Base-by-base conservation (phyloP, 1,284 basidiomycete genomes). In the Malassezia pachydermatis region DNA sequence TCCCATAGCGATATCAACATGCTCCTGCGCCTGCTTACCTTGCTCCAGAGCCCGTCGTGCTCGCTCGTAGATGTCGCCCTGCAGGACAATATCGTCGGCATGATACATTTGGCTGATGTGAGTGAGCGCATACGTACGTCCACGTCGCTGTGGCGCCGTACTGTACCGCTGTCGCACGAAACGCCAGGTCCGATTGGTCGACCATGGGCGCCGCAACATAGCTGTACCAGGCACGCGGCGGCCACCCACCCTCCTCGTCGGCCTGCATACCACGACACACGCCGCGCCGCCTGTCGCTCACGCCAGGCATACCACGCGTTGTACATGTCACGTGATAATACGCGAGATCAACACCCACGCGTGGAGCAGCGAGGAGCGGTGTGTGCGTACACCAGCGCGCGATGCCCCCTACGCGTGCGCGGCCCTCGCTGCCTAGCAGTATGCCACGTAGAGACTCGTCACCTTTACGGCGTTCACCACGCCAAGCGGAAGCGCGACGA, bases 181-280 rank as follows among this genome's bases (percentile, higher is more conserved):
- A 65, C 4, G 63, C 47, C 13, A 65, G 49, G 34, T 65, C 63
- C 14, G 63, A 65, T 51, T 65, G 63, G 7, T 57, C 55, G n/a
- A 65, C 61, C 63, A 63, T 63, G 6, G 62, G 62, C n/a, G 62
- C 62, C 3, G 59, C 51, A 19, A 49, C 58, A 48, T 63, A 58
- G 3, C 48, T 53, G 19, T 27, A 52, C 50, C 50, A 52, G 16
- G 50, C 34, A 23, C 50, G 45, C 24, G 27, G 40, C 57, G 23
- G 34, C n/a, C n/a, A n/a, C n/a, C n/a, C n/a, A n/a, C n/a, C n/a
- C n/a, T n/a, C n/a, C n/a, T n/a, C n/a, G n/a, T n/a, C n/a, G n/a
- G n/a, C n/a, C n/a, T n/a, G n/a, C n/a, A n/a, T n/a, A n/a, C n/a
- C n/a, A n/a, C n/a, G n/a, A n/a, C 47, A 55, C 25, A 48, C 13